A percentile compares a stretch with the other conserved stretches of the same genome.
These are phyloP conservation scores for Penicillium parvum DNA, from an alignment of 495 filamentous ascomycete species.

Conservation along the genomic window DNA sequence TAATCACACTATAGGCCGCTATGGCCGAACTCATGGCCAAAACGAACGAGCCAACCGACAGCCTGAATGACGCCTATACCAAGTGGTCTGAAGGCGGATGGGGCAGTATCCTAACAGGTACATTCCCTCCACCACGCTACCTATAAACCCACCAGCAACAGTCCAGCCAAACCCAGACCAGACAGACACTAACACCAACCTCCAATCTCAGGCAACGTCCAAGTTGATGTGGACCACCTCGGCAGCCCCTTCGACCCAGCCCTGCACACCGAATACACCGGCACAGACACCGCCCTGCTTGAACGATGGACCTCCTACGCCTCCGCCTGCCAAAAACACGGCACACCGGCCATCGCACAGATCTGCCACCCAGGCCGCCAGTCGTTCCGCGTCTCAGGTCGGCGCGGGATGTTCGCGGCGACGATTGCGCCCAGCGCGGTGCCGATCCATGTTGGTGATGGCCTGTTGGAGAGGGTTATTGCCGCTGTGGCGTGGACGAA, in stretches of 20 bases:
- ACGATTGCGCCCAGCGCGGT: conserved; percentile 47
- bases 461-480: conserved; percentile 32
- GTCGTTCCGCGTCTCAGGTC: conserved; percentile 42
- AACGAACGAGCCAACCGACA: conserved; percentile 26
- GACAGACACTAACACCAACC: background rate
- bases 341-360: conserved; percentile 50
- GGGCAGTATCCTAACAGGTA: conserved; percentile 45
- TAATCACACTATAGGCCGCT: conserved; percentile 31
- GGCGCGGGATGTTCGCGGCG: conserved; percentile 39
- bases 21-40: conserved; percentile 46
- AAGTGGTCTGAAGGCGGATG: conserved; percentile 50
- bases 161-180: background rate
- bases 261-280: conserved; percentile 33
- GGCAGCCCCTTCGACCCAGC: conserved; percentile 41
- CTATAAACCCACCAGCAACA: background rate
- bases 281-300: conserved; percentile 24
- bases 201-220: conserved; percentile 51
- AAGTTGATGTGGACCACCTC: conserved; percentile 51
- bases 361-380: conserved; percentile 58
- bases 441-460: conserved; percentile 35
- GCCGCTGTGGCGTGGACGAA: conserved; percentile 34
- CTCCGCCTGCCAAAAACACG: conserved; percentile 37
- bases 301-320: conserved; percentile 47
- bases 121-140: background rate
- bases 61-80: conserved; percentile 37